Conservation (phyloP, 1,139 yeast genomes). For the Protomyces inundatus region DNA sequence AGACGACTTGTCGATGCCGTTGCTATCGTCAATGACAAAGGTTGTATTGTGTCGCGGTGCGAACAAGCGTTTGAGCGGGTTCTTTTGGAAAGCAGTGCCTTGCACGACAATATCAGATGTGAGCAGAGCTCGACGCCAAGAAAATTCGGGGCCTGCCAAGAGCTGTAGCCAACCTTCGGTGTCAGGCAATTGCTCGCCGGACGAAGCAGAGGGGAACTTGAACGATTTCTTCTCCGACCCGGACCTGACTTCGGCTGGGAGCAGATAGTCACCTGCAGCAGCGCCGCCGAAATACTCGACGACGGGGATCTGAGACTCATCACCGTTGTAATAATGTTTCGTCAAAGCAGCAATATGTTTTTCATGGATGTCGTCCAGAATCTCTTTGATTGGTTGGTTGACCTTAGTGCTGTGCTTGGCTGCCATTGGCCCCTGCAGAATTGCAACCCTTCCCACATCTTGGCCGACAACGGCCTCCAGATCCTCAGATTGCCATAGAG, state of each 20-base stretch:
- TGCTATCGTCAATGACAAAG: slow-evolving; percentile 55
- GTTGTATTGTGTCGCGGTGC: slow-evolving; percentile 63
- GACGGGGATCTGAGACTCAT: slow-evolving; percentile 66
- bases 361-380: slow-evolving; percentile 80
- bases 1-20: slow-evolving; percentile 51
- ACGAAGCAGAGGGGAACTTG: slow-evolving; percentile 50
- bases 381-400: slow-evolving; percentile 86
- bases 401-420: slow-evolving; percentile 84
- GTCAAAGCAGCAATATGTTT: slow-evolving; percentile 75
- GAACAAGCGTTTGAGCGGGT: slow-evolving; percentile 74
- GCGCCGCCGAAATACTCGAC: slow-evolving; percentile 85
- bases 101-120: slow-evolving; percentile 77
- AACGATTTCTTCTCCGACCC: slow-evolving; percentile 42
- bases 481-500: slow-evolving; percentile 98
- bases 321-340: slow-evolving; percentile 64
- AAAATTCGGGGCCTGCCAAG: slow-evolving; percentile 70
- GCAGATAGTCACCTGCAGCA: slow-evolving; percentile 38
- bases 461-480: slow-evolving; percentile 92
- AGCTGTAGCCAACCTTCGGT: slow-evolving; percentile 63
- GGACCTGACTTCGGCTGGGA: slow-evolving; percentile 36
- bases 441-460: slow-evolving; percentile 97
- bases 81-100: slow-evolving; percentile 69
- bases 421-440: slow-evolving; percentile 97
- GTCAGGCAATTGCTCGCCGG: slow-evolving; percentile 39
- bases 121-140: slow-evolving; percentile 90